A percentile compares a stretch with the other conserved stretches of the same genome.
phyloP scores from a whole-genome alignment of 1,284 basidiomycete species.

The Ganoderma leucocontextum region DNA sequence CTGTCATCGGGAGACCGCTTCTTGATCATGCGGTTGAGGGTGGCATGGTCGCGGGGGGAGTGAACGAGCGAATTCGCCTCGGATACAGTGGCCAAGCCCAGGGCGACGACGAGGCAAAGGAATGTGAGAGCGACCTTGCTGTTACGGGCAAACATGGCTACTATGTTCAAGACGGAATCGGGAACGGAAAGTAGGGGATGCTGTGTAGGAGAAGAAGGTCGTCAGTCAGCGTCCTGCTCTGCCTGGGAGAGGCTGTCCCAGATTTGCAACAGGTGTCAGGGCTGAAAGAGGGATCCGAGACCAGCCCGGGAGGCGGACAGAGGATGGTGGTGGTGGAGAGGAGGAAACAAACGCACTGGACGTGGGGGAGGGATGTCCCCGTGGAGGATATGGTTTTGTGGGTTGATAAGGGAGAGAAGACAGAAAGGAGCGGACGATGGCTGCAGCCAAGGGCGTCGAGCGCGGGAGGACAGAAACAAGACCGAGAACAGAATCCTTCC shows the following conservation, averaged over 20 bases:
- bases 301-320: constrained; percentile 29
- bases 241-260: constrained; percentile 16
- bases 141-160: constrained; percentile 53
- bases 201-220: constrained; percentile 18
- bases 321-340: constrained; percentile 14
- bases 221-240: constrained; percentile 25
- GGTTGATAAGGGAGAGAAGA: constrained; percentile 30
- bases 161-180: constrained; percentile 29
- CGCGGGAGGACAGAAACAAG: constrained; percentile 25
- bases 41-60: constrained; percentile 59
- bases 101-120: constrained; percentile 63
- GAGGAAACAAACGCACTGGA: constrained; percentile 29
- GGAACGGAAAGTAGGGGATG: constrained; percentile 26
- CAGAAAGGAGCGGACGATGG: constrained; percentile 34
- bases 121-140: constrained; percentile 64
- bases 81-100: constrained; percentile 52
- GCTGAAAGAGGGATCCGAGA: constrained; percentile 22
- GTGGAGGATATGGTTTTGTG: constrained; percentile 26
- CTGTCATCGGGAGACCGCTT: constrained; percentile 55
- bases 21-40: constrained; percentile 71
- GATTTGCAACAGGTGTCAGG: constrained; percentile 13
- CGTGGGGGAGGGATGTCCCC: constrained; percentile 28
- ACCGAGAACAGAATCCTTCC: constrained; percentile 4
- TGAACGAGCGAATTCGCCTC: constrained; percentile 56
- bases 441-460: constrained; percentile 27